Percentiles rank a stretch among this genome's conserved stretches.
Evolutionary conservation across 225 moss, liverwort and hornwort species (phyloP).

Genomic region (Pseudisothecium myosuroides): DNA sequence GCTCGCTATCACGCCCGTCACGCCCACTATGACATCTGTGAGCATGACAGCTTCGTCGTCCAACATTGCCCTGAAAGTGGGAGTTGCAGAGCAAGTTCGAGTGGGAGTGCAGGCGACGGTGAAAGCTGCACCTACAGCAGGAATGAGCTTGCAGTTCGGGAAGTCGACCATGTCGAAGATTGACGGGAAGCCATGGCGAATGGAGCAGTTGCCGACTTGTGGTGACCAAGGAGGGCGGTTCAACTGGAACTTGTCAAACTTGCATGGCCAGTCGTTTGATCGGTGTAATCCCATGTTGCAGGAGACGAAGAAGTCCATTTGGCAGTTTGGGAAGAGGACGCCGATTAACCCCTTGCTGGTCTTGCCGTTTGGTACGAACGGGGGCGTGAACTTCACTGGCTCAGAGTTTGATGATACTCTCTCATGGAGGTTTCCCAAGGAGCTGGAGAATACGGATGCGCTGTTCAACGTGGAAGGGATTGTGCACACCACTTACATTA

Average conservation of each 20-base stretch:
- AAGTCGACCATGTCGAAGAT: conserved; percentile 10
- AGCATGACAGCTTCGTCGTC: conserved; percentile 18
- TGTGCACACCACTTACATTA: conserved; percentile 19
- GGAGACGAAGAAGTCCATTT: conserved; percentile 19
- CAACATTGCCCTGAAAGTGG: conserved; percentile 8
- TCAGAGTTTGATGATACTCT: conserved; percentile 12
- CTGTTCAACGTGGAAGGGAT: conserved; percentile 15
- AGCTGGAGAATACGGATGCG: conserved; percentile 8
- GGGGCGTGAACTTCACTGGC: conserved; percentile 20
- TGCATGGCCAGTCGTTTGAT: conserved; percentile 15
- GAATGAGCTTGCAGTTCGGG: not conserved
- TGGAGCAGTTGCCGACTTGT: conserved; percentile 24
- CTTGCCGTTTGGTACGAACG: conserved; percentile 19
- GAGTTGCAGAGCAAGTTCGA: conserved; percentile 10
- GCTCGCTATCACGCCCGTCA: not conserved
- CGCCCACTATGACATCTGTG: not conserved
- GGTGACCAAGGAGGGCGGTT: conserved; percentile 19
- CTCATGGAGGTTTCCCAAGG: conserved; percentile 21
- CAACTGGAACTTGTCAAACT: conserved; percentile 18
- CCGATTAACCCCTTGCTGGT: conserved; percentile 20
- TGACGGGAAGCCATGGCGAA: conserved; percentile 22
- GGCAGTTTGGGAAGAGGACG: conserved; percentile 17
- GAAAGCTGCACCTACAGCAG: conserved; percentile 6
- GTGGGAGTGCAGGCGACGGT: not conserved
- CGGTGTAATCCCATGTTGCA: conserved; percentile 9